Percentiles rank a stretch among this genome's conserved stretches.
Conservation (phyloP, 768 basidiomycete genomes). For the Obba rivulosa region DNA sequence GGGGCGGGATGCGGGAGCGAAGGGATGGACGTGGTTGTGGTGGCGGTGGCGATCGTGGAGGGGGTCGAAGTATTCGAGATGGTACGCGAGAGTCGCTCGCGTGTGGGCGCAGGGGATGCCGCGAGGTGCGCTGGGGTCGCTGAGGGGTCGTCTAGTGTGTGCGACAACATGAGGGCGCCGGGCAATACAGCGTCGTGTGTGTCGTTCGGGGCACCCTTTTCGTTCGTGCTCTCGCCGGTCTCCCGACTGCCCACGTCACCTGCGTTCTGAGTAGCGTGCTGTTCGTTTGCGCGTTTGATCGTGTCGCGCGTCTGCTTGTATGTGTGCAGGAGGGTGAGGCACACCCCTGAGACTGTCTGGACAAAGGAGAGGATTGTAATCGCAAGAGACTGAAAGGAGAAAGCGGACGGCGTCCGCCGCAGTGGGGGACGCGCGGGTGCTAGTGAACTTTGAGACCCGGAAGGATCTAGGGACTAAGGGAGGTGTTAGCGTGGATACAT, state of each 20-base stretch:
- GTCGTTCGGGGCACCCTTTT: background rate
- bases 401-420: conserved; percentile 8
- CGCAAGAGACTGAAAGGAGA: conserved; percentile 48
- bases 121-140: background rate
- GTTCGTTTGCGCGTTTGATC: conserved; percentile 59
- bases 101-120: conserved; percentile 6
- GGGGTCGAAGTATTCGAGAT: background rate
- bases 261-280: background rate
- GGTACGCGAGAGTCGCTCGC: conserved; percentile 4
- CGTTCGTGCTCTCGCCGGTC: background rate
- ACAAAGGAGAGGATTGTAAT: conserved; percentile 71
- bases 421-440: conserved; percentile 9
- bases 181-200: background rate
- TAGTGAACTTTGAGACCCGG: background rate
- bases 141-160: background rate
- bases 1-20: conserved; percentile 1
- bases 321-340: conserved; percentile 60
- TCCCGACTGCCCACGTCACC: background rate
- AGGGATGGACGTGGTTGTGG: background rate
- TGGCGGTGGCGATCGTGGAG: background rate
- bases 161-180: conserved; percentile 3
- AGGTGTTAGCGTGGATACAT: background rate
- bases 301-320: conserved; percentile 62
- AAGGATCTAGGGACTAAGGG: background rate
- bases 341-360: conserved; percentile 63